Percentiles rank a stretch among this genome's conserved stretches.
phyloP scores from a whole-genome alignment of 208 protist species.

The Jaenimonas drosophilae region DNA sequence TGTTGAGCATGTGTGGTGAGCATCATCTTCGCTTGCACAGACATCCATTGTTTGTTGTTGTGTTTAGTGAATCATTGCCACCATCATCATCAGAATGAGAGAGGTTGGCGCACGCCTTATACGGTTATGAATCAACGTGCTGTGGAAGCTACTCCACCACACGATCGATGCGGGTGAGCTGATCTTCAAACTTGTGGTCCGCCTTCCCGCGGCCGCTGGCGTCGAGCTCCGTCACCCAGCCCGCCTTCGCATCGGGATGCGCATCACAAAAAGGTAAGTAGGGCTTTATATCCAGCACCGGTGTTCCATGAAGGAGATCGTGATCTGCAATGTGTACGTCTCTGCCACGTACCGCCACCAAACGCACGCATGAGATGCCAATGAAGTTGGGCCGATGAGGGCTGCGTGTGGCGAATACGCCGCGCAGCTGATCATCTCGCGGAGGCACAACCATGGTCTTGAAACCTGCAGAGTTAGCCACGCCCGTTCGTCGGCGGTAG shows the following conservation, averaged over 20 bases:
- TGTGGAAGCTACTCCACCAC: conserved; percentile 15
- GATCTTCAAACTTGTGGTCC: conserved; percentile 68
- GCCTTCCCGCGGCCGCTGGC: conserved; percentile 41
- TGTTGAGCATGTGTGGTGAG: background rate
- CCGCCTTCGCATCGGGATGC: conserved; percentile 57
- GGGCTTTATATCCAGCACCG: conserved; percentile 95
- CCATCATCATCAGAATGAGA: conserved; percentile 2
- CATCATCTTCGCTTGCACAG: background rate
- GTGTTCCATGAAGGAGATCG: conserved; percentile 94
- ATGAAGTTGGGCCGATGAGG: conserved; percentile 90
- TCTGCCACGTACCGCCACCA: conserved; percentile 70
- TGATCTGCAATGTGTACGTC: conserved; percentile 87
- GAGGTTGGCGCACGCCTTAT: background rate
- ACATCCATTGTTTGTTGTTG: too few species aligned
- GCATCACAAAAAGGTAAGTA: conserved; percentile 89
- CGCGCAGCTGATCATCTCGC: conserved; percentile 62
- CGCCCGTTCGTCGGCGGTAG: conserved; percentile 39
- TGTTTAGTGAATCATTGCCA: too few species aligned
- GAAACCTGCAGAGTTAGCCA: conserved; percentile 47
- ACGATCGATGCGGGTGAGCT: conserved; percentile 46
- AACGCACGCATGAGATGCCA: conserved; percentile 75
- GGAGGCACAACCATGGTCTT: conserved; percentile 83
- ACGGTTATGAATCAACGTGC: background rate
- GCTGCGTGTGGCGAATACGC: conserved; percentile 88
- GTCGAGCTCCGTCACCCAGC: conserved; percentile 79